Conservation (phyloP, 2,329 filamentous ascomycete species). For the Parasarocladium wereldwijsianum region DNA sequence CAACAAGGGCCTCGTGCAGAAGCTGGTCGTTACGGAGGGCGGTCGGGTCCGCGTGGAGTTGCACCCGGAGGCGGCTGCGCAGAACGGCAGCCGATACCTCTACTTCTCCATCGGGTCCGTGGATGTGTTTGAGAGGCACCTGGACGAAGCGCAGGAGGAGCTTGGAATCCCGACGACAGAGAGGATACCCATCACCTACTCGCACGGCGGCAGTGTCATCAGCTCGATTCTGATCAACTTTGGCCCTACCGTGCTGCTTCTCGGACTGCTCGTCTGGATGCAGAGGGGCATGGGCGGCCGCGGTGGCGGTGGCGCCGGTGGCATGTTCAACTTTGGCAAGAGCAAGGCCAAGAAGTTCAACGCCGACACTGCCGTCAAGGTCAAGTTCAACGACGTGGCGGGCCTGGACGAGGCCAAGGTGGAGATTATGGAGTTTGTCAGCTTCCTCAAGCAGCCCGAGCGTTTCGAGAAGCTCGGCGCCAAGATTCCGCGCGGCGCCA, state of each 20-base stretch:
- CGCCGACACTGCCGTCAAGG: slow-evolving; percentile 89
- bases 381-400: slow-evolving; percentile 92
- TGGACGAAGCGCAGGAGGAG: slow-evolving; percentile 80
- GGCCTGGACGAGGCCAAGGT: slow-evolving; percentile 97
- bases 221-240: slow-evolving; percentile 64
- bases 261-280: slow-evolving; percentile 70
- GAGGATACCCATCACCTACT: slow-evolving; percentile 84
- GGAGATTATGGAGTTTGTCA: slow-evolving; percentile 99
- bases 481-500: slow-evolving; percentile 94
- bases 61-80: slow-evolving; percentile 48
- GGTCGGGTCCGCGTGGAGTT: slow-evolving; percentile 63
- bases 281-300: slow-evolving; percentile 59
- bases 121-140: slow-evolving; percentile 76
- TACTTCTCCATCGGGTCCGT: slow-evolving; percentile 93
- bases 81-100: slow-evolving; percentile 34
- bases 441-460: slow-evolving; percentile 86
- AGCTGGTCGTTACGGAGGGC: slow-evolving; percentile 66
- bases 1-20: slow-evolving; percentile 91
- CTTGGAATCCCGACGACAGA: slow-evolving; percentile 76
- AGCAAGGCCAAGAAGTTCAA: slow-evolving; percentile 96
- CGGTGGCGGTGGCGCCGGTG: slow-evolving; percentile 44
- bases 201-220: slow-evolving; percentile 58
- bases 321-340: slow-evolving; percentile 92
- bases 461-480: slow-evolving; percentile 88
- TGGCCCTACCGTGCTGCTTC: slow-evolving; percentile 73